These are phyloP conservation scores for Wickerhamomyces queroliae DNA, from an alignment of 805 yeast species.

Conservation along the genomic window DNA sequence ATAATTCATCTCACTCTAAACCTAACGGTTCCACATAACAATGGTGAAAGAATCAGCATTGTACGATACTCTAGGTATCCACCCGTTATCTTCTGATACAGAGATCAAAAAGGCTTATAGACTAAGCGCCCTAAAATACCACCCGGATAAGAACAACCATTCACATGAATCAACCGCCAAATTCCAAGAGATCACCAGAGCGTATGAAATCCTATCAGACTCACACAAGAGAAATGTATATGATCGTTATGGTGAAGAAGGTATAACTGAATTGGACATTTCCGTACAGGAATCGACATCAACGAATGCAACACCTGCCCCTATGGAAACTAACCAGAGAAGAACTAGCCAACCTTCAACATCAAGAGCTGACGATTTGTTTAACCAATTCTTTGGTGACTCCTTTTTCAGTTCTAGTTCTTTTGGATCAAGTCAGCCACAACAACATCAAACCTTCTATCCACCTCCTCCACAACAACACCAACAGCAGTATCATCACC, in stretches of 20 bases:
- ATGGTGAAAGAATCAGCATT: conserved; percentile 68
- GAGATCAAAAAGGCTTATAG: conserved; percentile 45
- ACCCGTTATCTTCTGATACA: conserved; percentile 17
- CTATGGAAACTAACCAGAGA: too few species aligned
- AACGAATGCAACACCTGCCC: too few species aligned
- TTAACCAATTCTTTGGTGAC: conserved; percentile 20
- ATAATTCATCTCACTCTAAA: not conserved
- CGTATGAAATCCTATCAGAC: conserved; percentile 59
- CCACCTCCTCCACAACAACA: not conserved
- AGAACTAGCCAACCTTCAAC: conserved; percentile 5
- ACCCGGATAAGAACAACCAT: conserved; percentile 59
- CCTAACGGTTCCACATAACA: not conserved
- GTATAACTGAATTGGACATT: conserved; percentile 26
- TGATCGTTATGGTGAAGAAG: conserved; percentile 46
- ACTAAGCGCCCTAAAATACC: conserved; percentile 43
- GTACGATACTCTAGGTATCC: conserved; percentile 35
- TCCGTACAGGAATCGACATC: not conserved
- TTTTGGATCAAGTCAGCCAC: not conserved
- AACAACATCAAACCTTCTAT: too few species aligned
- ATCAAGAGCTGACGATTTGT: conserved; percentile 12
- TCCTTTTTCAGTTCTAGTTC: not conserved
- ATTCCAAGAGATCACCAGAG: conserved; percentile 59
- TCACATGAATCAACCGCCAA: conserved; percentile 42
- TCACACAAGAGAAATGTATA: conserved; percentile 38
- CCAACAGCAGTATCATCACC: not conserved